Evolutionary conservation across 2,329 filamentous ascomycete species (phyloP).

Genomic region (Whalleya microplaca): DNA sequence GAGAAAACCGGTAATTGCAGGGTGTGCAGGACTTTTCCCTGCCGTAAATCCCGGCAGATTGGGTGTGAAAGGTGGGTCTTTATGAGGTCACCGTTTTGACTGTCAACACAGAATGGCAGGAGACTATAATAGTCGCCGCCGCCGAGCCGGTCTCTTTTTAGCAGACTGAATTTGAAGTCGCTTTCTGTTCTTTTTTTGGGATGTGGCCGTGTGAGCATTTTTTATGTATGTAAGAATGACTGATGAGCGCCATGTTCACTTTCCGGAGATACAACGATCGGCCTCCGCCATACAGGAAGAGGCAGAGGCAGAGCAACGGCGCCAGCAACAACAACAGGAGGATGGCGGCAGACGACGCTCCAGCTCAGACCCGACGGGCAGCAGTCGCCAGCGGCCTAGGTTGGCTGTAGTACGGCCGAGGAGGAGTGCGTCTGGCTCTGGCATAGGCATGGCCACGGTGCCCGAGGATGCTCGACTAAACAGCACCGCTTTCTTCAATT

Average conservation of each 20-base stretch:
- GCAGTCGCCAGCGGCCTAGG: slow-evolving; percentile 27
- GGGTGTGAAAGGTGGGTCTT: neutral
- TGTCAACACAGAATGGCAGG: neutral
- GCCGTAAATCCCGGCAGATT: neutral
- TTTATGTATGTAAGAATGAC: slow-evolving; percentile 22
- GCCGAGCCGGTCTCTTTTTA: neutral
- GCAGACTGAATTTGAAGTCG: too few relatives aligned
- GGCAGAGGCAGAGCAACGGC: slow-evolving; percentile 3
- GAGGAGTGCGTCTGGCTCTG: slow-evolving; percentile 17
- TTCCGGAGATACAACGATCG: slow-evolving; percentile 19
- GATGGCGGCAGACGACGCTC: slow-evolving; percentile 28
- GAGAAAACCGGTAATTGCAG: neutral
- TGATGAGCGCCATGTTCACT: slow-evolving; percentile 21
- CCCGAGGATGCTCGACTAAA: slow-evolving; percentile 24
- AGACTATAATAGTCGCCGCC: neutral
- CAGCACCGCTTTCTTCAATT: slow-evolving; percentile 33
- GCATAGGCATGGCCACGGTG: slow-evolving; percentile 15
- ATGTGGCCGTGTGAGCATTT: neutral
- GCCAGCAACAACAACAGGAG: slow-evolving; percentile 5
- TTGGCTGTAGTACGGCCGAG: slow-evolving; percentile 27
- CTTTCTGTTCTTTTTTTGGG: neutral
- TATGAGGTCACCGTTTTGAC: neutral
- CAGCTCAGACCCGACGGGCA: slow-evolving; percentile 31
- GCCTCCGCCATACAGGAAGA: slow-evolving; percentile 5
- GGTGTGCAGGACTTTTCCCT: neutral